These are phyloP conservation scores for Gonapodya prolifera DNA, from an alignment of 192 early-diverging fungal genomes.

Conservation along the genomic window DNA sequence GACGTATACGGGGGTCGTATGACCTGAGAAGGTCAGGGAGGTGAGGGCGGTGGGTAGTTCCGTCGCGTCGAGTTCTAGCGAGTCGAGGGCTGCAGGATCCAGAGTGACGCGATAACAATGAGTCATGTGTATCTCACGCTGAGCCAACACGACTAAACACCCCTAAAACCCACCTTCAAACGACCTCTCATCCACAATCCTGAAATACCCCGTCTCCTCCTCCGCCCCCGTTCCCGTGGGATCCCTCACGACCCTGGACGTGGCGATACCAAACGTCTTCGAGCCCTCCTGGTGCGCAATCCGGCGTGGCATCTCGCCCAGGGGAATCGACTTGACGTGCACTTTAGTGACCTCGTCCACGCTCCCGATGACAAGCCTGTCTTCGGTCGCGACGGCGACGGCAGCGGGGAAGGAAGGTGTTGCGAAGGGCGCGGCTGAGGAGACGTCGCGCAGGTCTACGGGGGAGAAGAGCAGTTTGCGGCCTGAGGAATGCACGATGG, in stretches of 20 bases:
- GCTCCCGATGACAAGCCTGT: conserved; percentile 49
- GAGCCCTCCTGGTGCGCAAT: conserved; percentile 45
- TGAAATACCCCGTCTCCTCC: conserved; percentile 34
- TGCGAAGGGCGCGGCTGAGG: too few relatives aligned
- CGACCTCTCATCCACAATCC: conserved; percentile 54
- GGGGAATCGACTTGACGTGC: conserved; percentile 55
- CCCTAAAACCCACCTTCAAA: conserved; percentile 51
- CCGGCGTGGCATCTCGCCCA: conserved; percentile 54
- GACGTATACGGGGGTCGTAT: conserved; percentile 24
- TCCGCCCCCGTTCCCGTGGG: conserved; percentile 12
- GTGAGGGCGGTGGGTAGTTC: too few relatives aligned
- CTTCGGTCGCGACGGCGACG: conserved; percentile 51
- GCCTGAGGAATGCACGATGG: conserved; percentile 50
- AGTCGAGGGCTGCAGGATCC: conserved; percentile 22
- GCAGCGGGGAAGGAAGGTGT: conserved; percentile 38
- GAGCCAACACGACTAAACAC: neutral
- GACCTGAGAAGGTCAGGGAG: neutral
- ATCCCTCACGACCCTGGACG: conserved; percentile 20
- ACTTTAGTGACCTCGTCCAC: conserved; percentile 76
- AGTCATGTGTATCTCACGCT: too few relatives aligned
- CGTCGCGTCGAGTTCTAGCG: conserved; percentile 21
- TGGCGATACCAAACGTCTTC: conserved; percentile 53
- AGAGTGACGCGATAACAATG: neutral
- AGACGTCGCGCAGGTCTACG: too few relatives aligned
- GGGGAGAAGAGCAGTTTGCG: conserved; percentile 58